Evolutionary conservation across 2,329 filamentous ascomycete species (phyloP).

Genomic region (Beauveria asiatica): DNA sequence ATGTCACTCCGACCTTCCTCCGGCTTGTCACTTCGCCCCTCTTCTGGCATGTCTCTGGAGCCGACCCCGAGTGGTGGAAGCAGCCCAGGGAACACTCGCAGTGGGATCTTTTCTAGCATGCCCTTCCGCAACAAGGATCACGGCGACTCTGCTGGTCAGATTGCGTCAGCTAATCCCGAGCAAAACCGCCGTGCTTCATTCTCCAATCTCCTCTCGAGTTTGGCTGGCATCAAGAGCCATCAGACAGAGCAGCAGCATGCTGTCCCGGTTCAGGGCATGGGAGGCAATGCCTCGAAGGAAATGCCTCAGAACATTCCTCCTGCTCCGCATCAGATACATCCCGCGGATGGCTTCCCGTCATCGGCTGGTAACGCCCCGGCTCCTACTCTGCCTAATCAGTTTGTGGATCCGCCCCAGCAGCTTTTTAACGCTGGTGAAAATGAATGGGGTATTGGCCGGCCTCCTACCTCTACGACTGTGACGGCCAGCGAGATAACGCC

Average conservation of each 20-base stretch:
- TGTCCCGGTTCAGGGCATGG: not conserved
- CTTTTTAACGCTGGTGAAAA: not conserved
- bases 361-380: not conserved
- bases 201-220: not conserved
- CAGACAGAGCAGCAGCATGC: not conserved
- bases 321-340: not conserved
- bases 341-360: not conserved
- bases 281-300: not conserved
- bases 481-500: not conserved
- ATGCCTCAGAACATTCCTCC: not conserved
- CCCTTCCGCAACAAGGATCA: not conserved
- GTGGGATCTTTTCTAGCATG: not conserved
- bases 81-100: not conserved
- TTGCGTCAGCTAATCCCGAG: not conserved
- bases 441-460: not conserved
- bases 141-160: not conserved
- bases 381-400: not conserved
- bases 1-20: not conserved
- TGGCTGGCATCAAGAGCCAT: not conserved
- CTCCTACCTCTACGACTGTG: not conserved
- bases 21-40: not conserved
- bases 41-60: constrained; percentile 1
- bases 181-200: not conserved
- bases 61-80: not conserved
- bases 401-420: not conserved